Base-by-base conservation (phyloP, 768 basidiomycete genomes). In the Pholiota molesta region DNA sequence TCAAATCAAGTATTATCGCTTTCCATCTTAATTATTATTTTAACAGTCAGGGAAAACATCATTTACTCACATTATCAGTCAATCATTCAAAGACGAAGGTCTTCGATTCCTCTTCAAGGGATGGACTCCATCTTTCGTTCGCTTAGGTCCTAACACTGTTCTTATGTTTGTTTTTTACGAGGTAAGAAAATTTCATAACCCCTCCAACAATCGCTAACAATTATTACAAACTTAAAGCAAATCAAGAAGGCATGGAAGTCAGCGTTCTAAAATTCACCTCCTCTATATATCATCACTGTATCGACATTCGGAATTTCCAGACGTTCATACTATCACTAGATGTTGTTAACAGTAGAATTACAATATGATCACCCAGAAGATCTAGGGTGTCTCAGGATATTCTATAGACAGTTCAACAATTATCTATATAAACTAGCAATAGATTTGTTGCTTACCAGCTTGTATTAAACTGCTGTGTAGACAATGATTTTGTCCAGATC, bases 81-180 rank as follows among this genome's bases (percentile, higher is more conserved):
- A 73, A 45, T 91, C 91, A 4, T 74, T 92, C 37, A 83, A 81
- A 42, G 80, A 88, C 67, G 93, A 95, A 78, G 93, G 93, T 0
- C 81, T 86, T 10, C 78, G 80, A 62, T 94, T 94, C 72, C 77
- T 94, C 57, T 91, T 95, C 75, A 94, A 91, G 72, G 93, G 93
- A 35, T 95, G 93, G 93, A 91, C 91, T 17, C 93, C 93, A 2
- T 90, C 93, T 8, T 95, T 93, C 75, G 85, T 90, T 66, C 87
- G 93, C 52, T 75, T 95, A 45, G 92, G 89, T 29, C 92, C 92
- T 1, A 93, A 94, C 71, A 94, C 93, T 1, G 81, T 95, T 35
- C 77, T 94, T 5, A 83, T 94, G 75, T 95, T 93, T 73, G 88
- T 94, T 52, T 92, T 93, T 75, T 89, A 89, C 65, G 92, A 94